Base-by-base conservation (phyloP, 257 asterid species). In the Solanum peruvianum region DNA sequence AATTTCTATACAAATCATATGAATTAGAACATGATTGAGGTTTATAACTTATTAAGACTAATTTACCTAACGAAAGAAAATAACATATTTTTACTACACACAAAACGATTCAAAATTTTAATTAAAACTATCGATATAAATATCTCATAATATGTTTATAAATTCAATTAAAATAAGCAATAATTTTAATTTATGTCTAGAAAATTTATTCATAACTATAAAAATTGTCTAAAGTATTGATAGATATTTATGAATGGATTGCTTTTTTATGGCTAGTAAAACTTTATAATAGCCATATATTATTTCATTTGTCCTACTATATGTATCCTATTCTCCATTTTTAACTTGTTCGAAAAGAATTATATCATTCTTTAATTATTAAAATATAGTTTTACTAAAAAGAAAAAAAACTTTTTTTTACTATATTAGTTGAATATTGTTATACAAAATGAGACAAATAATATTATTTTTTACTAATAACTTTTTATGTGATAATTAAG, bases 31-130 rank as follows among this genome's bases (percentile, higher is more conserved):
- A 6, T 67, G 37, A 27, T 14, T 67, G 4, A 29, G 12, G 12
- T 15, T 29, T 29, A 69, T 15, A 7, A 15, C 23, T 29, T 7
- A 7, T 29, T 69, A 14, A 29, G 0, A 27, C 39, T 27, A 27
- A 67, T 3, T 0, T 11, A 0, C 2, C 0, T 3, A 69, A 14
- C 4, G 0, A 69, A 29, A 29, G 0, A 29, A 29, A 9, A 8
- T 0, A 0, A 29, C 23, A 69, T 14, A 29, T 29, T 69, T 29
- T 29, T 0, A 29, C 0, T 14, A 69, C 11, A 7, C 23, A 14
- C 41, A 7, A 1, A 25, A 13, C 0, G 0, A 67, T 16, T 16
- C 23, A 6, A 52, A 52, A 2, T 16, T 52, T 52, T 52, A 52
- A 52, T 52, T 6, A 16, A 52, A 16, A 0, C 7, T 52, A 7